Evolutionary conservation across 73 alveolate genomes (phyloP), one percentile per base, ranked within the genome.

Genomic region (Breviolum minutum): DNA sequence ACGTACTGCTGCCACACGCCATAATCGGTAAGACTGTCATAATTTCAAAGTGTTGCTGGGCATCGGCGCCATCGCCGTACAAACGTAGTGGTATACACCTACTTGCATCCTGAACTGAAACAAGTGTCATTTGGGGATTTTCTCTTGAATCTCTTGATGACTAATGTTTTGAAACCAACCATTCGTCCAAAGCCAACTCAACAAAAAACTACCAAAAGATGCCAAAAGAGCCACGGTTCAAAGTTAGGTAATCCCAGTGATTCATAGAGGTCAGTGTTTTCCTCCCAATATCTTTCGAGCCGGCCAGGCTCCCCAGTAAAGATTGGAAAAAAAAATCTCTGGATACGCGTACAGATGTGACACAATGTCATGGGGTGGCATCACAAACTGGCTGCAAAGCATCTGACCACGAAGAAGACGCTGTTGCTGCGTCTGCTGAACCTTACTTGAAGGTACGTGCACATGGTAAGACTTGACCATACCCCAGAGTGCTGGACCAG

Each of bases 271-370:
- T 79, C 87, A 8, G 20, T 20, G 48, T 79, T 79, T 27, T 79
- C 30, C 17, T 30, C 30, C 87, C 87, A 79, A 14, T 79, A 79
- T 27, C 8, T 12, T 10, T 79, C 68, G 12, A 79, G 30, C 5
- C 87, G n/a, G 9, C 87, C 87, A 5, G 87, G 87, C 20, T 79
- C 87, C 20, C 87, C 87, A 32, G 87, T 40, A 64, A 79, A 14
- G 61, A 40, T 17, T 0, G 87, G 87, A 7, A 32, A 32, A 79
- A 27, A 32, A 79, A 64, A 11, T 29, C 29, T 79, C 87, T 0
- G 64, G 68, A 26, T 13, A 79, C n/a, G 22, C 30, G 29, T 79
- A 79, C 8, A 79, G 64, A 8, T 22, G 30, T 20, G 68, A 7
- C 27, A 79, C 87, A 5, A 79, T 12, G 16, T 79, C 87, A 30